These are phyloP conservation scores for Brettanomyces naardenensis DNA, from an alignment of 805 yeast genomes.

Conservation along the genomic window DNA sequence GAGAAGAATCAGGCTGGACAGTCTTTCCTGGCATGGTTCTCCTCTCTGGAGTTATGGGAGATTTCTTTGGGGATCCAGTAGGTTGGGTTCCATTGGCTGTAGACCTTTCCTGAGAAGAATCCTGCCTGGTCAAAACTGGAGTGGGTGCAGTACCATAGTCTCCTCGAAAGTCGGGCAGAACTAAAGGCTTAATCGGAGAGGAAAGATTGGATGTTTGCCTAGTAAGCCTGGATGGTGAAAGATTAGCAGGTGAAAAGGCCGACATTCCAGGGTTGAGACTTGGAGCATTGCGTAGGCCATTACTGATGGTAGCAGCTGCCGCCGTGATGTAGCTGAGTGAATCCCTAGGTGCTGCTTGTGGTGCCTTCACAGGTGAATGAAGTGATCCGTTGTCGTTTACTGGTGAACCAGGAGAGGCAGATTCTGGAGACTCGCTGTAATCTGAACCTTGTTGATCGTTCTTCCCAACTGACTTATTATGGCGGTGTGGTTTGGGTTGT, in stretches of 20 bases:
- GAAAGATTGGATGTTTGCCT: conserved; percentile 5
- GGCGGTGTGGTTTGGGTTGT: too few species aligned
- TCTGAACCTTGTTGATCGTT: conserved; percentile 17
- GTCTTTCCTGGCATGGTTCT: too few species aligned
- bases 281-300: too few species aligned
- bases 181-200: conserved; percentile 12
- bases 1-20: conserved; percentile 18
- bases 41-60: conserved; percentile 48
- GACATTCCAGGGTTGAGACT: too few species aligned
- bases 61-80: neutral
- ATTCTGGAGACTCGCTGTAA: conserved; percentile 19
- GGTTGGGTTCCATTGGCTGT: conserved; percentile 9
- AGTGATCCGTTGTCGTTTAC: too few species aligned
- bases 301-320: conserved; percentile 17
- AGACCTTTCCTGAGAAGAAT: conserved; percentile 12
- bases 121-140: conserved; percentile 5
- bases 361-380: neutral
- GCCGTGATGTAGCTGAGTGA: conserved; percentile 22
- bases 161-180: conserved; percentile 10
- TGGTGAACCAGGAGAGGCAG: conserved; percentile 7
- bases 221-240: conserved; percentile 3
- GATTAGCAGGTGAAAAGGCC: neutral
- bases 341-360: conserved; percentile 6
- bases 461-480: too few species aligned
- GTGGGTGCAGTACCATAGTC: conserved; percentile 7